Base-by-base conservation (phyloP, 768 basidiomycete species). In the Podaxis sp. region DNA sequence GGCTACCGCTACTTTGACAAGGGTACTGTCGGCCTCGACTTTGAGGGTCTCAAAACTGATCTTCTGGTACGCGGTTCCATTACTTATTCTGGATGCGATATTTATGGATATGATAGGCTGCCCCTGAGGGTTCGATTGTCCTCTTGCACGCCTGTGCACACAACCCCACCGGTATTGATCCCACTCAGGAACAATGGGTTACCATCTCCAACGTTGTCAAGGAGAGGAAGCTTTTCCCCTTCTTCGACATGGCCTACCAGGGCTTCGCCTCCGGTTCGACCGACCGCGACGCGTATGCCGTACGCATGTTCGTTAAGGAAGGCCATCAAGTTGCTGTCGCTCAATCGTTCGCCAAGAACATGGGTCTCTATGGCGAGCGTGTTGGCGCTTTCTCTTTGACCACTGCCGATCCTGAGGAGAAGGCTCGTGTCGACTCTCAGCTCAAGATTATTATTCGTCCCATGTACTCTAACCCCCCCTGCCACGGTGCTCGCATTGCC, bases 221-320 rank as follows among this genome's bases (percentile, higher is more conserved):
- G 72, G 90, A 94, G 80, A 93, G 86, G 81, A 86, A 87, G 66
- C 85, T 96, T 69, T 96, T 98, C 87, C 92, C 96, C 57, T 95
- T 98, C 87, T 98, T 99, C 75, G 97, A 99, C 78, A 98, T 98
- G 95, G 96, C 97, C 15, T 99, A 99, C 81, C 95, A 97, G 77
- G 97, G 97, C 56, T 99, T 99, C 74, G 96, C 97, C 38, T 97
- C 96, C 24, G 97, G 97, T 56, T 88, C 88, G 56, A 95, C 93
- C 66, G 74, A 88, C 67, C 88, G 87, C 60, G 97, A 99, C 71
- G 97, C 96, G 11, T 96, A 93, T 75, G 95, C 96, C 36, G 87
- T 98, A 63, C 91, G 96, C 67, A 87, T 96, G 79, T 99, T 99
- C 74, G 91, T 96, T 58, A 81, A 87, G 20, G 81, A 94, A 74